These are phyloP conservation scores for Yamadazyma endophytica DNA, from an alignment of 805 yeast genomes.

Conservation along the genomic window DNA sequence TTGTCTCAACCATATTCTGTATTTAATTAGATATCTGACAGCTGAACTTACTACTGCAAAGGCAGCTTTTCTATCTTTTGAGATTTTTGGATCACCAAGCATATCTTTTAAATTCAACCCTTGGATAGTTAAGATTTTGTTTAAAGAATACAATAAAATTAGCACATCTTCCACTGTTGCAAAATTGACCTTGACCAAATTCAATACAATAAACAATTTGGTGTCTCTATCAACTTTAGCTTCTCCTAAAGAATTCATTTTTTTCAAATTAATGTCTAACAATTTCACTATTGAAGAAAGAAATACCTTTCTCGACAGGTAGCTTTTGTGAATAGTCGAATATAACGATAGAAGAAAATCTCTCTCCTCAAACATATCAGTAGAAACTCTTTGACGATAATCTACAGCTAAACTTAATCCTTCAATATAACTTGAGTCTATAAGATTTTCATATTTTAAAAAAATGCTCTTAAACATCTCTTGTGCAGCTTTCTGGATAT, in stretches of 20 bases:
- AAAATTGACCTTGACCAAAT: slow-evolving; percentile 38
- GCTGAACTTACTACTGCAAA: too few relatives aligned
- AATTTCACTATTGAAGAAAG: slow-evolving; percentile 21
- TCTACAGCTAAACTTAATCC: slow-evolving; percentile 55
- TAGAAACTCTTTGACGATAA: slow-evolving; percentile 30
- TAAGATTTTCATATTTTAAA: slow-evolving; percentile 66
- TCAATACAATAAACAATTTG: slow-evolving; percentile 25
- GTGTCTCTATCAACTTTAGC: slow-evolving; percentile 16
- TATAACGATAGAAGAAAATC: slow-evolving; percentile 38
- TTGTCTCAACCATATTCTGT: too few relatives aligned
- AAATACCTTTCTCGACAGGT: slow-evolving; percentile 40
- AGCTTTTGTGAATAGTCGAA: slow-evolving; percentile 34
- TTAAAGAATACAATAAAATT: slow-evolving; percentile 39
- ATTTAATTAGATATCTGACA: too few relatives aligned
- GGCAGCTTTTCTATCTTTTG: not conserved
- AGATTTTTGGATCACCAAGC: too few relatives aligned
- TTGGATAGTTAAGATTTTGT: slow-evolving; percentile 36
- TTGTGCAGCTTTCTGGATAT: slow-evolving; percentile 45
- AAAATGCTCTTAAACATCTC: slow-evolving; percentile 52
- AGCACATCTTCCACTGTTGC: slow-evolving; percentile 50
- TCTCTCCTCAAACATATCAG: slow-evolving; percentile 21
- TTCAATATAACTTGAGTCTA: slow-evolving; percentile 60
- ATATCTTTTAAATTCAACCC: slow-evolving; percentile 34
- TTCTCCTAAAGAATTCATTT: slow-evolving; percentile 5
- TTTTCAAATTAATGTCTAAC: slow-evolving; percentile 10